A percentile compares a stretch with the other conserved stretches of the same genome.
phyloP scores from a whole-genome alignment of 2,329 filamentous ascomycete species.

The Aspergillus udagawae region DNA sequence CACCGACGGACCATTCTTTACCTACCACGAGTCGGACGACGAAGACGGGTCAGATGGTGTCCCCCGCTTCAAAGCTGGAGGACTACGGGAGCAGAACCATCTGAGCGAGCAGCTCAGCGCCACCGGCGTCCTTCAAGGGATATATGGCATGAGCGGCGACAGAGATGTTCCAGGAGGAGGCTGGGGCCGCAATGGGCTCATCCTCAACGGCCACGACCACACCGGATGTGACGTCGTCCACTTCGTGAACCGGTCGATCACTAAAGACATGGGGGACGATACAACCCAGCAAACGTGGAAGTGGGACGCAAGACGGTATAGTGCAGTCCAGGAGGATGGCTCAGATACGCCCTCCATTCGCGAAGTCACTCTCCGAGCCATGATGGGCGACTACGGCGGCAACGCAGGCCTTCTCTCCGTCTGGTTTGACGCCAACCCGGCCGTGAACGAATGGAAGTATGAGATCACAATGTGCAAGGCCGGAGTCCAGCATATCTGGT shows the following conservation, averaged over 20 bases:
- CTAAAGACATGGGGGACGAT: neutral
- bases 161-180: constrained; percentile 56
- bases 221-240: constrained; percentile 90
- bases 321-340: neutral
- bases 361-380: constrained; percentile 90
- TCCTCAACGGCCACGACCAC: constrained; percentile 93
- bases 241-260: constrained; percentile 62
- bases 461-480: constrained; percentile 75
- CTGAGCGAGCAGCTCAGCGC: constrained; percentile 66
- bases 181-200: constrained; percentile 66
- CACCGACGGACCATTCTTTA: constrained; percentile 77
- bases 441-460: constrained; percentile 69
- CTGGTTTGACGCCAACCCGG: constrained; percentile 71
- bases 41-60: constrained; percentile 52
- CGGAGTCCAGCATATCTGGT: constrained; percentile 91
- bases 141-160: constrained; percentile 73
- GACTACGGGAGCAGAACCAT: constrained; percentile 83
- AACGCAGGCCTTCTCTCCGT: constrained; percentile 83
- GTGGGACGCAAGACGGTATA: constrained; percentile 36
- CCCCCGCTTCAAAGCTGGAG: constrained; percentile 36
- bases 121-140: constrained; percentile 72
- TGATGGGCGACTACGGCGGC: constrained; percentile 97
- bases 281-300: constrained; percentile 17
- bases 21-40: constrained; percentile 66
- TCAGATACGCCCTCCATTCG: constrained; percentile 51